A percentile compares a stretch with the other conserved stretches of the same genome.
These are phyloP conservation scores for Isabelozyma rhagii DNA, from an alignment of 805 yeast species.

Conservation along the genomic window DNA sequence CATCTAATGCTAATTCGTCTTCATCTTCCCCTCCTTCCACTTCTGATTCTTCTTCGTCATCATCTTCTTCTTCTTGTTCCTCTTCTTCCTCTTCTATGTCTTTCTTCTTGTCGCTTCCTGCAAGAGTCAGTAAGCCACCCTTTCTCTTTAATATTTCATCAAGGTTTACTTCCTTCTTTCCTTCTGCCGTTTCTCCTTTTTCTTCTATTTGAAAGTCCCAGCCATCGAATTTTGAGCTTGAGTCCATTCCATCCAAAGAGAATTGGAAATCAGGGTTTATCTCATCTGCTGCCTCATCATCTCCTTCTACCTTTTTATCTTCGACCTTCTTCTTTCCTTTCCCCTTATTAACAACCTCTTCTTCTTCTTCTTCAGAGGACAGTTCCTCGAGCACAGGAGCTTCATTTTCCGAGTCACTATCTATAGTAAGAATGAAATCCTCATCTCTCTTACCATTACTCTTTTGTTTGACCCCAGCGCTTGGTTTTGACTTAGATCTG, in stretches of 20 bases:
- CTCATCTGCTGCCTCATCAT: constrained; percentile 41
- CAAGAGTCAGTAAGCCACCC: constrained; percentile 61
- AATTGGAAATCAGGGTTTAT: constrained; percentile 75
- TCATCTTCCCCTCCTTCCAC: constrained; percentile 31
- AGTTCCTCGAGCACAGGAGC: constrained; percentile 14
- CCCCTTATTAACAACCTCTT: constrained; percentile 15
- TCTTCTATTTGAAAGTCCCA: constrained; percentile 66
- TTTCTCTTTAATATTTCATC: constrained; percentile 84
- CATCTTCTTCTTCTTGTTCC: constrained; percentile 20
- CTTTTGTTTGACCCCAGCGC: background rate
- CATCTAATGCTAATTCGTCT: constrained; percentile 42
- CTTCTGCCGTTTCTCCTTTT: constrained; percentile 32
- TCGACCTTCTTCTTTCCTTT: constrained; percentile 4
- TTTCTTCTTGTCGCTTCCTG: constrained; percentile 37
- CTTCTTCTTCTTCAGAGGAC: constrained; percentile 17
- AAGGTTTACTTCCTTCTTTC: constrained; percentile 67
- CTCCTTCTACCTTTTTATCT: constrained; percentile 18
- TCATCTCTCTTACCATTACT: constrained; percentile 7
- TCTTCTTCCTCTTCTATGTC: constrained; percentile 21
- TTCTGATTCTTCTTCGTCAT: constrained; percentile 20
- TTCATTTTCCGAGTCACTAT: constrained; percentile 67
- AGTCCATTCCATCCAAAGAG: constrained; percentile 57
- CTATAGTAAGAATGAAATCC: constrained; percentile 75
- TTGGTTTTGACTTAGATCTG: background rate
- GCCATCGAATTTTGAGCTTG: constrained; percentile 55